Percentiles rank a stretch among this genome's conserved stretches.
Evolutionary conservation across 1,284 basidiomycete genomes (phyloP).

Genomic region (Tilletia setariae): DNA sequence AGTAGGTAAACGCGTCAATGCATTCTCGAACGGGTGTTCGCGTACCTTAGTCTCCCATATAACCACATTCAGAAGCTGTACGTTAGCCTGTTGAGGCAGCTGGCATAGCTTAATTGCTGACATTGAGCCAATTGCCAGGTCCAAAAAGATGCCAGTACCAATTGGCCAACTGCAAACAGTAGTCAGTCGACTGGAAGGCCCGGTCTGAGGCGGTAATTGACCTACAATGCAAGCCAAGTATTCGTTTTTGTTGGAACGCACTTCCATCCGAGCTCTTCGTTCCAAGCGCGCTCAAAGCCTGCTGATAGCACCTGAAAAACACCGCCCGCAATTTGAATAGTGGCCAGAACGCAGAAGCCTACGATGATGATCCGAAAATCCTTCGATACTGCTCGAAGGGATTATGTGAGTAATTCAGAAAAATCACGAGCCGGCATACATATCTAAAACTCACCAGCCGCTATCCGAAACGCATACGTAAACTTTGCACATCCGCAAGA

Average conservation of each 20-base stretch:
- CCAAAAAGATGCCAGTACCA: not conserved
- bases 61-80: not conserved
- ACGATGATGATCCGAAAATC: not conserved
- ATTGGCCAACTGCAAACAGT: not conserved
- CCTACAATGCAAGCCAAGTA: not conserved
- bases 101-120: not conserved
- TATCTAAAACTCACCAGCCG: not conserved
- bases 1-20: not conserved
- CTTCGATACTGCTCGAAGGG: not conserved
- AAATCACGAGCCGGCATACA: not conserved
- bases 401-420: not conserved
- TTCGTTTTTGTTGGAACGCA: not conserved
- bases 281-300: not conserved
- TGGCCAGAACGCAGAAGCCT: not conserved
- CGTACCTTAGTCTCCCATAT: not conserved
- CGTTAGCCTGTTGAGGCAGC: not conserved
- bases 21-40: not conserved
- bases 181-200: not conserved
- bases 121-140: not conserved
- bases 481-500: not conserved
- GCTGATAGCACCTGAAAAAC: not conserved
- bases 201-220: not conserved
- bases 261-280: not conserved
- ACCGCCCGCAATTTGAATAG: not conserved
- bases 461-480: not conserved